Evolutionary conservation across 1,139 yeast genomes (phyloP), one percentile per base, ranked within the genome.

Genomic region (Yamadazyma diddensiae): DNA sequence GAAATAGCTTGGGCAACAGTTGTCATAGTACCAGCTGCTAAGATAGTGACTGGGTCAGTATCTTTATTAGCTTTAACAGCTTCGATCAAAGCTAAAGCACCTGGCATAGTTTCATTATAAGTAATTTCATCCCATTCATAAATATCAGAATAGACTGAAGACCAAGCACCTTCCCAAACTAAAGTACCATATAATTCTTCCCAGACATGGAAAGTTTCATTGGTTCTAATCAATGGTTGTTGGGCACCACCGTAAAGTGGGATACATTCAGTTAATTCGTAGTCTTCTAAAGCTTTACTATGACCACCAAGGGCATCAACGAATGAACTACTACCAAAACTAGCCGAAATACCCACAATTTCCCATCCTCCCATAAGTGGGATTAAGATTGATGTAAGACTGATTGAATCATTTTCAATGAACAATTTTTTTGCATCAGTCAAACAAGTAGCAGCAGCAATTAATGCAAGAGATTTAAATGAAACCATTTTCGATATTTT

Each of bases 91-190:
- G 68, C 68, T 33, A 58, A 36, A 7, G 69, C 69, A 33, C 62
- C 70, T 6, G 62, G 54, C 5, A 44, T 37, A 4, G 52, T 34
- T 6, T 47, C 43, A 29, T 58, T 49, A 38, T 57, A 57, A 7
- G 55, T 49, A 34, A 59, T 34, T 29, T 62, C 54, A 25, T 45
- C 50, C 59, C 59, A 56, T 19, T 47, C 34, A 43, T 59, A 60
- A 2, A 43, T 3, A 37, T 62, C 62, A 18, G 34, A 43, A 35
- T 63, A 63, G 12, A 17, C 25, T n/a, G 57, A 47, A 17, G 55
- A 47, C 47, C 49, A 63, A 12, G 58, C 68, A 39, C 70, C 70
- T 48, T 65, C 57, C 71, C 71, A 65, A n/a, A 59, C 64, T 6
- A 63, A 51, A 5, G 47, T 52, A 14, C 71, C 71, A 36, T 51